phyloP scores from a whole-genome alignment of 1,284 basidiomycete species.

The Hortiboletus rubellus region DNA sequence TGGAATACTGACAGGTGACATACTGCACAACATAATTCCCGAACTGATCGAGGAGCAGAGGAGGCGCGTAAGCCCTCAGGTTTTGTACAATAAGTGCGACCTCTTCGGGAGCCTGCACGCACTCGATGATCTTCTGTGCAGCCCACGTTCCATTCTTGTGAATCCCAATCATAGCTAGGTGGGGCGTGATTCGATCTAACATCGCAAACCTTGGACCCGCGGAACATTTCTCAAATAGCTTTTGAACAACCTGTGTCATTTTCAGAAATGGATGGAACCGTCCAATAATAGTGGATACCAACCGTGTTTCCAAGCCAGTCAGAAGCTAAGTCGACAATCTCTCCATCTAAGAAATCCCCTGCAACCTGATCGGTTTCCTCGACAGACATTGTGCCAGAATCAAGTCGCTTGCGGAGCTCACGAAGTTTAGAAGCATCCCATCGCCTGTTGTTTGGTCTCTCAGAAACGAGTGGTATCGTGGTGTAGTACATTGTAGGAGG shows the following conservation, averaged over 20 bases:
- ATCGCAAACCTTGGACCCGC: constrained; percentile 78
- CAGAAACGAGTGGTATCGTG: constrained; percentile 82
- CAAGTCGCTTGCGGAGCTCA: constrained; percentile 85
- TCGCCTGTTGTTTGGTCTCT: constrained; percentile 80
- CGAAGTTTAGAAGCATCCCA: constrained; percentile 95
- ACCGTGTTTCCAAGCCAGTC: constrained; percentile 99
- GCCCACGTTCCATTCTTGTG: constrained; percentile 99
- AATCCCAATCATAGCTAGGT: constrained; percentile 96
- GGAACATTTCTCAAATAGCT: constrained; percentile 92
- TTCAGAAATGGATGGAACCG: constrained; percentile 12
- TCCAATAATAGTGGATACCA: constrained; percentile 30
- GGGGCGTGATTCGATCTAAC: constrained; percentile 92
- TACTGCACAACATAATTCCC: constrained; percentile 98
- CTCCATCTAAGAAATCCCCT: constrained; percentile 85
- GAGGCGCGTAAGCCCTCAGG: constrained; percentile 88
- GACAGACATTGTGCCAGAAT: constrained; percentile 76
- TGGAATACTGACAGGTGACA: constrained; percentile 33
- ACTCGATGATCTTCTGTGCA: constrained; percentile 98
- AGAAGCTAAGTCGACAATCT: constrained; percentile 92
- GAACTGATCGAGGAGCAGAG: constrained; percentile 92
- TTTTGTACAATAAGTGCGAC: constrained; percentile 83
- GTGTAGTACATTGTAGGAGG: constrained; percentile 93
- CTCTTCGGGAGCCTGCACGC: constrained; percentile 88
- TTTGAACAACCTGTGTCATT: constrained; percentile 77
- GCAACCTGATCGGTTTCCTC: constrained; percentile 92